Percentiles rank a stretch among this genome's conserved stretches.
Conservation (phyloP, 306 rosid species). For the Lagenaria siceraria region DNA sequence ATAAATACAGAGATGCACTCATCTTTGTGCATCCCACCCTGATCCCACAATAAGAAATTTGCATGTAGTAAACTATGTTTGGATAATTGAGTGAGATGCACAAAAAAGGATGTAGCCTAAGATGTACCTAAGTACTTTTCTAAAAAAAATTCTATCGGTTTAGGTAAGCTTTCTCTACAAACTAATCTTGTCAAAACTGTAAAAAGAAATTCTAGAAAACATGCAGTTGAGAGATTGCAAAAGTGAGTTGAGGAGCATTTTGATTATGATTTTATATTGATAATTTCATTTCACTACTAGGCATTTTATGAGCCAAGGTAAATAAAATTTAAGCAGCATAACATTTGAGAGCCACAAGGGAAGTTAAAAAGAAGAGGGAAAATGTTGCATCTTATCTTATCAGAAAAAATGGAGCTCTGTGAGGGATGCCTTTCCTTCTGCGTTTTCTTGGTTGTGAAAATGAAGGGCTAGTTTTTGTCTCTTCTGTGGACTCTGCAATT, state of each 20-base stretch:
- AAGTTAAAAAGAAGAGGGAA: no score
- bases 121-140: no score
- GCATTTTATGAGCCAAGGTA: neutral
- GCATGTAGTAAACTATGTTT: no score
- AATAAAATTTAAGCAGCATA: conserved; percentile 5
- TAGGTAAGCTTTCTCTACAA: neutral
- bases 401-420: no score
- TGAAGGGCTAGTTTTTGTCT: conserved; percentile 30
- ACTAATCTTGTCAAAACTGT: neutral
- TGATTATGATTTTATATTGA: neutral
- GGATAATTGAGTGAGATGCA: no score
- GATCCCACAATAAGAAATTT: no score
- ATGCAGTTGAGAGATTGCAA: neutral
- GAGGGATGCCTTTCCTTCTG: conserved; percentile 62
- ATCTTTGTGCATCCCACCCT: no score
- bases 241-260: neutral
- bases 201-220: neutral
- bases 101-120: no score
- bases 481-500: conserved; percentile 56
- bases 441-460: conserved; percentile 54
- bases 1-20: no score
- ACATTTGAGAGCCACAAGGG: conserved; percentile 6
- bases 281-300: neutral
- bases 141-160: no score
- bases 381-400: no score